These are phyloP conservation scores for Sedum album DNA, from an alignment of 164 flowering plant species.

Conservation along the genomic window DNA sequence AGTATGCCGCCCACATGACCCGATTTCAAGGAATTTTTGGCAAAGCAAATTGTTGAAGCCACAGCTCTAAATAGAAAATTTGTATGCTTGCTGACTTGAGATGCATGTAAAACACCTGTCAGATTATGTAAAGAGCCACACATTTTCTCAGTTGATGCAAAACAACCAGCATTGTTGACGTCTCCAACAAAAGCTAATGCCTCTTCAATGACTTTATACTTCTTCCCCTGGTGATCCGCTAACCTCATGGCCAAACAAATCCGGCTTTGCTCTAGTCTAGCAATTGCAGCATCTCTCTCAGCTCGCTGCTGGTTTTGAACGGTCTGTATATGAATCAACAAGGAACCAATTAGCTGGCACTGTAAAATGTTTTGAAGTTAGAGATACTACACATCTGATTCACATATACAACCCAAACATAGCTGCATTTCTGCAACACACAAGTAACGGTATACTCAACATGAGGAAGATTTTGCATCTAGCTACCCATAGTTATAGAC, in stretches of 20 bases:
- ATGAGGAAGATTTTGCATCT: no score
- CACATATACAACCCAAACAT: no score
- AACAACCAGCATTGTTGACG: constrained; percentile 38
- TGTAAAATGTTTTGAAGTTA: no score
- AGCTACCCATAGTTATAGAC: no score
- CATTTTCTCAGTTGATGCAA: constrained; percentile 49
- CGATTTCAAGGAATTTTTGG: constrained; percentile 29
- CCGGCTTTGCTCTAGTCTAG: constrained; percentile 83
- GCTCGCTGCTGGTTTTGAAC: constrained; percentile 73
- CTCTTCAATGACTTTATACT: constrained; percentile 82
- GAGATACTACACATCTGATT: no score
- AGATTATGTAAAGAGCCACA: constrained; percentile 29
- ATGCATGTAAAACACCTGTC: constrained; percentile 19
- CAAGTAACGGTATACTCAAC: no score
- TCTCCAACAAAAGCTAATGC: constrained; percentile 79
- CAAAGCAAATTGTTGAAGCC: constrained; percentile 40
- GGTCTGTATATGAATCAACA: constrained; percentile 38
- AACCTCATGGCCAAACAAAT: constrained; percentile 79
- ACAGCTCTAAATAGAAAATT: constrained; percentile 41
- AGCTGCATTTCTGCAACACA: no score
- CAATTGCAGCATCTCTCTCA: constrained; percentile 89
- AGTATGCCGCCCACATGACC: no score
- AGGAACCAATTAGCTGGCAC: constrained; percentile 1
- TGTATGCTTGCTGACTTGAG: constrained; percentile 21
- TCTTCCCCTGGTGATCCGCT: constrained; percentile 83